phyloP scores from a whole-genome alignment of 768 basidiomycete genomes.

The Grammothele lineata region DNA sequence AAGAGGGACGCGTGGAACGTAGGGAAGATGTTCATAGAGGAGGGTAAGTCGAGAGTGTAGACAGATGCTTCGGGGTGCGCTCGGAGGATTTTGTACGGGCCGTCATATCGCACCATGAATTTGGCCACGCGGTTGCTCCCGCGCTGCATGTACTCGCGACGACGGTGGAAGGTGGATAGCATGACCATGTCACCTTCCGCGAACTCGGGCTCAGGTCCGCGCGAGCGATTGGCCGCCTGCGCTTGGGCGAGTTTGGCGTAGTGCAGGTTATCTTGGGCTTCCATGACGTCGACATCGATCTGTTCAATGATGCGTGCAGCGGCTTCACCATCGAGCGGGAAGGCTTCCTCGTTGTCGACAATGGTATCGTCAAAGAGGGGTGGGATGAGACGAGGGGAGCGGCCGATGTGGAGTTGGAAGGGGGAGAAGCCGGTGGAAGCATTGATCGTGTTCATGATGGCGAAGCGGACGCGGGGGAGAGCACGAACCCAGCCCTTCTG shows the following conservation, averaged over 20 bases:
- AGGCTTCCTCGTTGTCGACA: not conserved
- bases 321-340: not conserved
- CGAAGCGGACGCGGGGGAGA: too few species aligned
- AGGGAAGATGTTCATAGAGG: too few species aligned
- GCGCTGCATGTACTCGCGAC: too few species aligned
- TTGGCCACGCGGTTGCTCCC: too few species aligned
- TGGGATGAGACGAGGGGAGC: slow-evolving; percentile 14
- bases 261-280: slow-evolving; percentile 33
- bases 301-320: not conserved
- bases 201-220: slow-evolving; percentile 21
- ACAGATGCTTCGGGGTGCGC: too few species aligned
- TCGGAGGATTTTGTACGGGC: too few species aligned
- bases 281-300: slow-evolving; percentile 17
- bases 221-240: slow-evolving; percentile 23
- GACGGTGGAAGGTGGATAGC: slow-evolving; percentile 29
- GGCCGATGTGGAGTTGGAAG: slow-evolving; percentile 16
- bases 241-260: slow-evolving; percentile 27
- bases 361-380: slow-evolving; percentile 18
- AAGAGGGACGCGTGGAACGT: too few species aligned
- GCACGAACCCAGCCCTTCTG: too few species aligned
- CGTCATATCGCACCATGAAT: too few species aligned
- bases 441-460: too few species aligned
- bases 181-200: slow-evolving; percentile 31
- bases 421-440: too few species aligned
- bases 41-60: too few species aligned